These are phyloP conservation scores for Lactarius sp. DNA, from an alignment of 768 basidiomycete species.

Conservation along the genomic window DNA sequence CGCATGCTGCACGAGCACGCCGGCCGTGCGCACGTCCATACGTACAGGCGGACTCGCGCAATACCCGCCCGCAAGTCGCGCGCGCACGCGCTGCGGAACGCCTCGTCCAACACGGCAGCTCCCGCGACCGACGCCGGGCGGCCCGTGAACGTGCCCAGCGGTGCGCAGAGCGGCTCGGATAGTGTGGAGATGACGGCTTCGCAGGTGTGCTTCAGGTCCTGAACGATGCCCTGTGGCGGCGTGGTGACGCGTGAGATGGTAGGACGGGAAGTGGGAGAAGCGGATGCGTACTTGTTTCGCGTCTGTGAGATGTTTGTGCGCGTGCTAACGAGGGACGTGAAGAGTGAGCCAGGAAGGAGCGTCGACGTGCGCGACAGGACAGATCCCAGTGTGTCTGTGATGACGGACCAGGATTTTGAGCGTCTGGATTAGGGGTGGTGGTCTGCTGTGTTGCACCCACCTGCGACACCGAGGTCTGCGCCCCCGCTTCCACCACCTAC, in stretches of 20 bases:
- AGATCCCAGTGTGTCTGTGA: conserved; percentile 49
- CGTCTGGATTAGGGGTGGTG: background rate
- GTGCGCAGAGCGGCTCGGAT: conserved; percentile 49
- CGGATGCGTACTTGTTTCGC: conserved; percentile 57
- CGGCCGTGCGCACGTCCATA: conserved; percentile 75
- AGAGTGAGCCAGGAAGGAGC: conserved; percentile 61
- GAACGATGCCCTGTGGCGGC: conserved; percentile 68
- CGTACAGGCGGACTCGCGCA: conserved; percentile 62
- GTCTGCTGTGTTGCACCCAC: conserved; percentile 33
- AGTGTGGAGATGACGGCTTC: conserved; percentile 74
- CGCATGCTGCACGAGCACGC: conserved; percentile 71
- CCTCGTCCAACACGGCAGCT: conserved; percentile 43
- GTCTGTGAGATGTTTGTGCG: conserved; percentile 57
- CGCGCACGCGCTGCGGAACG: conserved; percentile 52
- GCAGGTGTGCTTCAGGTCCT: conserved; percentile 77
- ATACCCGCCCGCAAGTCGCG: conserved; percentile 51
- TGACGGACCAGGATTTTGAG: background rate
- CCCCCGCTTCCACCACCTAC: conserved; percentile 29
- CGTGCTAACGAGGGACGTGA: conserved; percentile 64
- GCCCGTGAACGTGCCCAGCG: conserved; percentile 61
- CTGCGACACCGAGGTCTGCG: conserved; percentile 51
- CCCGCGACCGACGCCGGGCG: conserved; percentile 52
- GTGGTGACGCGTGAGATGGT: background rate
- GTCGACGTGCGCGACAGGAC: conserved; percentile 58
- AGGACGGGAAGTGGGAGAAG: background rate